Evolutionary conservation across 2,329 filamentous ascomycete genomes (phyloP), one percentile per base, ranked within the genome.

Genomic region (Paraconiothyrium sp.): DNA sequence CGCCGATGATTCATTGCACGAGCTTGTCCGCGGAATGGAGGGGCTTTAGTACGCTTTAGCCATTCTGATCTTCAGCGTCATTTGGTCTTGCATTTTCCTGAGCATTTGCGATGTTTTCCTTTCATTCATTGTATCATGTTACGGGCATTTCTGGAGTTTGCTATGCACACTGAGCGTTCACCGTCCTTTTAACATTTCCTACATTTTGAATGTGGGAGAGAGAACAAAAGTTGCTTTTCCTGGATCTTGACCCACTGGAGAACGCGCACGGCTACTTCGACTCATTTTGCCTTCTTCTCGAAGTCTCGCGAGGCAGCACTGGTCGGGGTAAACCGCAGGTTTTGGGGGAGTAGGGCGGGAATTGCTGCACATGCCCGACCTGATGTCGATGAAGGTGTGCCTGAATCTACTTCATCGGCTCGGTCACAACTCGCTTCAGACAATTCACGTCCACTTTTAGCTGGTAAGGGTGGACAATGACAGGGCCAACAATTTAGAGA

Each of bases 1-100:
- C 39, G 57, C 55, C 24, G 65, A 48, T 22, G 65, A 52, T 3
- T 72, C 63, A 10, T 63, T 75, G 46, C 66, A 70, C 55, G 71
- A 74, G 37, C 63, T 75, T 16, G 73, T 68, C 1, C 67, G 67
- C 20, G 74, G 52, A 4, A 37, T 67, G 6, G 56, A 58, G 5
- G 46, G 47, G 16, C 27, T 58, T 5, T 58, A 58, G 39, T 32
- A 13, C 37, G 49, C 49, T 52, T n/a, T 46, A 20, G 20, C 20
- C 43, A 24, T 46, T 46, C 6, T 24, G 20, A 24, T 46, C 43
- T 46, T 5, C 3, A 10, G 20, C 20, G 20, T 46, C 43, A 24
- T 46, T 24, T 13, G 20, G 43, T 46, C 46, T 49, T 49, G 30
- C 46, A 49, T 49, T 49, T 27, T 30, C 27, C 22, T 35, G 16